Evolutionary conservation across 441 rosid species (phyloP).

Genomic region (Hura crepitans): DNA sequence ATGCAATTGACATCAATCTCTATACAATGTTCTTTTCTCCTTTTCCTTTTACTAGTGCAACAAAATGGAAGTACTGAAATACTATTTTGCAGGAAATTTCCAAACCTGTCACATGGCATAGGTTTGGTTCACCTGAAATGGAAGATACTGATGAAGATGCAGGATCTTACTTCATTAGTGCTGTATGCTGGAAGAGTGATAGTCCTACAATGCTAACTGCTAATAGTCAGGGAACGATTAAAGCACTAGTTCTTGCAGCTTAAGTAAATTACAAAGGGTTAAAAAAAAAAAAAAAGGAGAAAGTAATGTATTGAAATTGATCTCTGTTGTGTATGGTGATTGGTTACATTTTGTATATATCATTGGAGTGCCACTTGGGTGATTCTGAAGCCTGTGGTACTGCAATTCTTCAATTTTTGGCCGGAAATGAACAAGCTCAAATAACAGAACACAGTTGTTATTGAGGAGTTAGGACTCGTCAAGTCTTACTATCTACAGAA

Average conservation of each 20-base stretch:
- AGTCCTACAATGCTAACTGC: constrained; percentile 94
- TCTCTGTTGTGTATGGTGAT: background rate
- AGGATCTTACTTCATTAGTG: constrained; percentile 86
- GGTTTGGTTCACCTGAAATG: constrained; percentile 81
- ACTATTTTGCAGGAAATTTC: constrained; percentile 67
- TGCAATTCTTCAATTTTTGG: background rate
- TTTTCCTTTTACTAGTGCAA: background rate
- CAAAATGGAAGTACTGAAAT: constrained; percentile 4
- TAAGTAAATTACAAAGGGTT: constrained; percentile 25
- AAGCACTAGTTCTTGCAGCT: constrained; percentile 82
- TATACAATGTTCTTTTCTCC: background rate
- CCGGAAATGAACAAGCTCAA: constrained; percentile 4
- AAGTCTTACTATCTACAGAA: background rate
- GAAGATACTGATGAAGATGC: constrained; percentile 88
- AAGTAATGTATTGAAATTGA: background rate
- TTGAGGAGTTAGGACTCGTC: background rate
- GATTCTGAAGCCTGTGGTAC: constrained; percentile 10
- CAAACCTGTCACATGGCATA: constrained; percentile 77
- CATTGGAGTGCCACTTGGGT: constrained; percentile 8
- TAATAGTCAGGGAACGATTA: constrained; percentile 96
- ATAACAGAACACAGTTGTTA: background rate
- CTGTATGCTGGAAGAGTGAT: constrained; percentile 98
- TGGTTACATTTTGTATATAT: background rate
- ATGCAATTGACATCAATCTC: background rate
- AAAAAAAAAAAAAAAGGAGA: background rate